Base-by-base conservation (phyloP, 768 basidiomycete genomes). In the Lactarius vividus region DNA sequence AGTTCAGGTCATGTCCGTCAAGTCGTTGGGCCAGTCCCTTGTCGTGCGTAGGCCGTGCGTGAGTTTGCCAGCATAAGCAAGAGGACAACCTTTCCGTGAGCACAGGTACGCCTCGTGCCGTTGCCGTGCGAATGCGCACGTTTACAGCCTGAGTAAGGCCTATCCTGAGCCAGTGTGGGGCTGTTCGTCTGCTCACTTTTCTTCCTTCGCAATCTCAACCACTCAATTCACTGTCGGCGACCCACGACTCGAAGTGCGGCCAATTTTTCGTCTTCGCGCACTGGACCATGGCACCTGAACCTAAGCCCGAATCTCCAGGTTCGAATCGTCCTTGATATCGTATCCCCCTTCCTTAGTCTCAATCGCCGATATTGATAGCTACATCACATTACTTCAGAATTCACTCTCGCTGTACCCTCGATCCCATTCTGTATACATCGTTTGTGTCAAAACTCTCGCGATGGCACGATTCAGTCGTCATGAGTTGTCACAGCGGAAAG, bases 401-500 rank as follows among this genome's bases (percentile, higher is more conserved):
- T 6, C 6, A 6, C 13, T 26, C 23, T 26, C 49, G 1, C 13
- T 7, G 15, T 4, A 0, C 13, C 49, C 23, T 26, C 23, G 49
- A 26, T 15, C 26, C 6, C 49, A 52, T 26, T 2, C 11, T 4
- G 6, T 6, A 10, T 10, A 26, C 15, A 26, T 15, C 13, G 1
- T 3, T 26, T 0, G 11, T 23, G 13, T 52, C 26, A 2, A 15
- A 4, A 16, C 4, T 26, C 49, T 52, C 13, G 26, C 4, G 2
- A 2, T 0, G 6, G 26, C 1, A 23, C 49, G 26, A 52, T 16
- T 13, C 4, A 0, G 0, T 0, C 26, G 26, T 1, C 28, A 52
- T 52, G 0, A 0, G 0, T 6, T 13, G 13, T 52, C 49, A 52
- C 23, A 2, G 5, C 11, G 26, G 13, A 52, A 28, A 6, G 23